These are phyloP conservation scores for Coniferiporia sulphurascens DNA, from an alignment of 1,284 basidiomycete species.

Conservation along the genomic window DNA sequence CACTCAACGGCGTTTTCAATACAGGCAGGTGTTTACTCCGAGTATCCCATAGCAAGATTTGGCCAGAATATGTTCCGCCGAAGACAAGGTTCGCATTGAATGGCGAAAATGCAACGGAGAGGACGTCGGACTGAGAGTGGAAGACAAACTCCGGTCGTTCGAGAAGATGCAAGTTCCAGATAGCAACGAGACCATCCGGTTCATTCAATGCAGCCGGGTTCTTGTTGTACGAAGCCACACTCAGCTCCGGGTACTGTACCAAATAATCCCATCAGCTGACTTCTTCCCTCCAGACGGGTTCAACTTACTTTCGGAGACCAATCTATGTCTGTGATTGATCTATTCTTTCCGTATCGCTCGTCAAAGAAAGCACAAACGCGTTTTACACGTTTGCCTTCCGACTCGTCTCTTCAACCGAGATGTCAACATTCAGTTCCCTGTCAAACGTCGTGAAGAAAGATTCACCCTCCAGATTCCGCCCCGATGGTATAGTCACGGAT, in stretches of 20 bases:
- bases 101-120: conserved; percentile 94
- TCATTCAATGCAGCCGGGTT: conserved; percentile 88
- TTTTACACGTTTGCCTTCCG: conserved; percentile 84
- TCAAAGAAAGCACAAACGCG: conserved; percentile 86
- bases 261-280: conserved; percentile 7
- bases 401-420: conserved; percentile 63
- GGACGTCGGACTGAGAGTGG: conserved; percentile 95
- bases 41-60: conserved; percentile 99
- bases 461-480: conserved; percentile 69
- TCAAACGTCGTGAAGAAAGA: conserved; percentile 17
- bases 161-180: conserved; percentile 95
- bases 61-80: conserved; percentile 97
- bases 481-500: conserved; percentile 92
- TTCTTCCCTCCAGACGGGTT: not conserved
- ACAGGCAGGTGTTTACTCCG: conserved; percentile 93
- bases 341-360: conserved; percentile 82
- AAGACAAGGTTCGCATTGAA: conserved; percentile 97
- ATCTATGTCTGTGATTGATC: conserved; percentile 93
- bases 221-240: conserved; percentile 94
- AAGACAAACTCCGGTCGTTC: conserved; percentile 98
- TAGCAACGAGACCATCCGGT: conserved; percentile 93
- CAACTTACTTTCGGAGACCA: conserved; percentile 88
- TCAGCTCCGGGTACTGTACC: conserved; percentile 89
- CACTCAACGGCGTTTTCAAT: conserved; percentile 92
- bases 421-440: not conserved